Evolutionary conservation across 148 eudicot species (phyloP).

Genomic region (Amaranthus cruentus): DNA sequence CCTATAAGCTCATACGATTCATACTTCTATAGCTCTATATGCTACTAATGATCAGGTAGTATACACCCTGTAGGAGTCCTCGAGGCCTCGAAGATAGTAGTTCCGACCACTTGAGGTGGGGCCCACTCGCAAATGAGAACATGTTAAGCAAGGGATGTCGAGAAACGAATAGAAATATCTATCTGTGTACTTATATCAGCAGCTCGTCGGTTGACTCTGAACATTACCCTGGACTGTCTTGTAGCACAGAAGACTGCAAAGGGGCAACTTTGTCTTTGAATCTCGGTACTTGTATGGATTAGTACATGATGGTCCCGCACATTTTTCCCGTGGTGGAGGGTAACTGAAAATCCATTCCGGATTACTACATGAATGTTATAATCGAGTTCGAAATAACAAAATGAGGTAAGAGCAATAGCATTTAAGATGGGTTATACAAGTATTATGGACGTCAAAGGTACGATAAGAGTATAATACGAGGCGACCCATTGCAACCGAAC

Average conservation of each 20-base stretch:
- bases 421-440: background rate
- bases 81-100: too few relatives aligned
- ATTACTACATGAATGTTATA: background rate
- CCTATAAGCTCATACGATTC: too few relatives aligned
- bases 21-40: background rate
- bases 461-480: background rate
- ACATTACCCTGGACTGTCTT: constrained; percentile 59
- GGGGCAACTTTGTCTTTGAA: constrained; percentile 79
- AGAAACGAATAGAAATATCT: background rate
- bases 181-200: constrained; percentile 23
- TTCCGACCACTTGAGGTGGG: background rate
- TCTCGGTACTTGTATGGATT: constrained; percentile 86
- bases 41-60: constrained; percentile 12
- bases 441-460: too few relatives aligned
- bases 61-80: constrained; percentile 10
- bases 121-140: too few relatives aligned
- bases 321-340: constrained; percentile 83
- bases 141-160: too few relatives aligned
- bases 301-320: constrained; percentile 72
- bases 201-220: constrained; percentile 31
- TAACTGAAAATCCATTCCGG: constrained; percentile 41
- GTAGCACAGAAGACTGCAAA: constrained; percentile 89
- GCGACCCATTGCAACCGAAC: too few relatives aligned
- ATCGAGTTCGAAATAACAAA: too few relatives aligned
- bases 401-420: background rate